These are phyloP conservation scores for Geotrichum fermentans DNA, from an alignment of 1,139 yeast species.

Conservation along the genomic window DNA sequence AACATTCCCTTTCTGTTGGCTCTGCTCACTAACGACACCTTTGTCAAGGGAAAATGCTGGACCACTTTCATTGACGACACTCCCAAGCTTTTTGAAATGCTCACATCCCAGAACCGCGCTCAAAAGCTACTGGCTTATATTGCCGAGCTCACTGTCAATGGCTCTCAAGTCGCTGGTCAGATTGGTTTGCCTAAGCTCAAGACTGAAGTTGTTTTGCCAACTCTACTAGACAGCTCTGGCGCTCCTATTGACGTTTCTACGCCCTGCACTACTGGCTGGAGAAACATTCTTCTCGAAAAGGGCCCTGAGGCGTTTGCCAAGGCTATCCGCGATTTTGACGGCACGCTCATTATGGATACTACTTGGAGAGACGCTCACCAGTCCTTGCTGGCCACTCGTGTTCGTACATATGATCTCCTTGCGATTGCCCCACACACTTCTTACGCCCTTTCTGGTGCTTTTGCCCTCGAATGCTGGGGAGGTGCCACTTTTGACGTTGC, in stretches of 20 bases:
- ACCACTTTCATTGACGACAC: conserved; percentile 98
- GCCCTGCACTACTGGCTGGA: conserved; percentile 78
- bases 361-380: conserved; percentile 99
- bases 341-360: conserved; percentile 92
- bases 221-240: conserved; percentile 58
- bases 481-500: conserved; percentile 99
- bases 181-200: conserved; percentile 80
- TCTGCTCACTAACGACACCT: conserved; percentile 86
- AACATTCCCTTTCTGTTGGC: conserved; percentile 94
- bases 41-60: conserved; percentile 88
- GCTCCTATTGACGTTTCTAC: conserved; percentile 51
- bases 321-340: conserved; percentile 76
- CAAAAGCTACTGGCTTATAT: conserved; percentile 83
- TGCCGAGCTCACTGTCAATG: conserved; percentile 91
- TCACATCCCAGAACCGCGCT: conserved; percentile 93
- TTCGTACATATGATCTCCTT: conserved; percentile 84
- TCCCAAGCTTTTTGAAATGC: conserved; percentile 92
- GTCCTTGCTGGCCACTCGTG: conserved; percentile 95
- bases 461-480: conserved; percentile 99
- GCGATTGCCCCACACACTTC: conserved; percentile 94
- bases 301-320: conserved; percentile 90
- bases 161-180: conserved; percentile 93
- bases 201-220: conserved; percentile 72
- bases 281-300: conserved; percentile 72
- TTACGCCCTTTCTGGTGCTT: conserved; percentile 82